Evolutionary conservation across 495 filamentous ascomycete species (phyloP), one percentile per base, ranked within the genome.

Genomic region (Tuber indicum): DNA sequence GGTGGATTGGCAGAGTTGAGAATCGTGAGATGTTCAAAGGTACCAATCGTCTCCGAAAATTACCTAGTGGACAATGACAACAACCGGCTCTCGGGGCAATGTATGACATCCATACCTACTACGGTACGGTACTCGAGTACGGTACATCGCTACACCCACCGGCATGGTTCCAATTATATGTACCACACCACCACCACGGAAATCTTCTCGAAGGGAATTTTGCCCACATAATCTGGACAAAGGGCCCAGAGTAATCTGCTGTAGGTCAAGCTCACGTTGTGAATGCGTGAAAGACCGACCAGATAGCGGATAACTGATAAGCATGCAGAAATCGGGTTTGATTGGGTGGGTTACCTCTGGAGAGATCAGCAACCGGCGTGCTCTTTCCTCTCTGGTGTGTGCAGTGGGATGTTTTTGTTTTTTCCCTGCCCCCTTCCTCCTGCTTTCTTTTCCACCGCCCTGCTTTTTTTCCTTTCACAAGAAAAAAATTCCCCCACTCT

Each of bases 121-220:
- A 66, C 23, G 1, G 7, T 52, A n/a, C 58, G 32, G 32, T 32
- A 32, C 32, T 32, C 32, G 32, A 32, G 32, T 36, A 66, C 23
- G 1, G 7, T 52, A n/a, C 58, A 36, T 19, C 36, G 14, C 26
- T 66, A 36, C 58, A 66, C 58, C 58, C 58, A 66, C 26, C 26
- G 14, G 26, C 58, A 17, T 66, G 58, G 58, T 36, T 36, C 58
- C 58, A 66, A 36, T 17, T 66, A 36, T 66, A 32, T 12, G 26
- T 16, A 66, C n/a, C n/a, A 62, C 58, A 26, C n/a, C 58, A 66
- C 58, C 32, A 26, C 52, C 23, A 66, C 26, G 58, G 26, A 66
- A 66, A 66, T 66, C 58, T 66, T 66, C 58, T 66, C 58, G 58
- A 66, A 66, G 58, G 58, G 58, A 66, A 36, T 66, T 36, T 36